A percentile compares a stretch with the other conserved stretches of the same genome.
phyloP scores from a whole-genome alignment of 2,329 filamentous ascomycete species.

The Cephalotrichum gorgonifer region DNA sequence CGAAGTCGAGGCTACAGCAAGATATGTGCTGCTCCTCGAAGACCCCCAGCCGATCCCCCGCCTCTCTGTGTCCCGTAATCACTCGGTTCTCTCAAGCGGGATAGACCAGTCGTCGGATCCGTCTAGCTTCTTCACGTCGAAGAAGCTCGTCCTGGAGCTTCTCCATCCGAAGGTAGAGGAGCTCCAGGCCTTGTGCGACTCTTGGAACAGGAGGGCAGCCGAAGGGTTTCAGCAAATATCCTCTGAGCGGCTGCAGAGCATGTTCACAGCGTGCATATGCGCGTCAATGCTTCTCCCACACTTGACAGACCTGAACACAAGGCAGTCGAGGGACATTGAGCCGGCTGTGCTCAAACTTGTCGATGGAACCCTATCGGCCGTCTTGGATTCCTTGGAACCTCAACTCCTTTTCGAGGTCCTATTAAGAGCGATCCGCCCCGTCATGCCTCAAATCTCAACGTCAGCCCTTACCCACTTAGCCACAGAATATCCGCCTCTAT shows the following conservation, averaged over 20 bases:
- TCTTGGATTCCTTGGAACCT: slow-evolving; percentile 33
- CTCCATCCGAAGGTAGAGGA: slow-evolving; percentile 42
- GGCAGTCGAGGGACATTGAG: slow-evolving; percentile 38
- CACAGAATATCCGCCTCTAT: slow-evolving; percentile 26
- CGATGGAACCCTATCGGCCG: slow-evolving; percentile 27
- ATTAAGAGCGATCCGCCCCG: slow-evolving; percentile 31
- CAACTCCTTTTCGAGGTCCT: slow-evolving; percentile 33
- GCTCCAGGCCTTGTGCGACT: slow-evolving; percentile 31
- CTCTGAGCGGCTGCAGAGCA: slow-evolving; percentile 39
- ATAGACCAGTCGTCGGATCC: slow-evolving; percentile 16
- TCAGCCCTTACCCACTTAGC: slow-evolving; percentile 25
- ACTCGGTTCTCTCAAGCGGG: background rate
- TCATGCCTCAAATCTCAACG: slow-evolving; percentile 33
- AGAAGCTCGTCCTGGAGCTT: slow-evolving; percentile 42
- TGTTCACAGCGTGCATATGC: slow-evolving; percentile 36
- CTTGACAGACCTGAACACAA: slow-evolving; percentile 33
- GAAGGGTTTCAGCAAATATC: slow-evolving; percentile 40
- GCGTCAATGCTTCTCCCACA: slow-evolving; percentile 35
- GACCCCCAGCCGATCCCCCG: slow-evolving; percentile 11
- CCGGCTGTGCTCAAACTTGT: slow-evolving; percentile 27
- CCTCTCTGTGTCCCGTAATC: background rate
- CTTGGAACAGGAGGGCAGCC: slow-evolving; percentile 33
- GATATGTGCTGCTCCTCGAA: slow-evolving; percentile 46
- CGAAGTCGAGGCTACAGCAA: slow-evolving; percentile 31
- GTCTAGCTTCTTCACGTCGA: slow-evolving; percentile 28